phyloP scores from a whole-genome alignment of 331 rosid species.

The Acacia concinna region DNA sequence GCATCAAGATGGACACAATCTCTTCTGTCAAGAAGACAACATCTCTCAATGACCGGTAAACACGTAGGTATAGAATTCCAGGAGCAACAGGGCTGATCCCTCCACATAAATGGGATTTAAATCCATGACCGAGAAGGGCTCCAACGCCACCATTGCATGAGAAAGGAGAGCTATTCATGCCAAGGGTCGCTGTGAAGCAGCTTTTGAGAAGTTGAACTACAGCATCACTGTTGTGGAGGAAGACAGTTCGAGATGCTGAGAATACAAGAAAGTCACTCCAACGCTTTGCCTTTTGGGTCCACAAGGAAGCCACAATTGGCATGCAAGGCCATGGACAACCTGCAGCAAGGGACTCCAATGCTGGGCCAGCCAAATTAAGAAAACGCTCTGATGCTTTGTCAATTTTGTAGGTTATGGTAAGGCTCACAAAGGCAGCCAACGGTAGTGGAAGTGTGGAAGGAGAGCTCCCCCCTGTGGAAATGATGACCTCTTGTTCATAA shows the following conservation, averaged over 20 bases:
- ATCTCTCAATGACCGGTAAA: conserved; percentile 49
- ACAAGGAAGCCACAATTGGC: conserved; percentile 76
- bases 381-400: conserved; percentile 53
- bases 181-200: conserved; percentile 74
- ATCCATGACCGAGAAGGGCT: conserved; percentile 71
- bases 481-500: conserved; percentile 25
- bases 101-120: conserved; percentile 44
- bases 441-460: conserved; percentile 74
- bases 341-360: conserved; percentile 63
- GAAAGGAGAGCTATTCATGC: conserved; percentile 47
- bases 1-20: conserved; percentile 63
- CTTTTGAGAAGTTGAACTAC: conserved; percentile 63
- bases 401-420: conserved; percentile 66
- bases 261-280: conserved; percentile 66
- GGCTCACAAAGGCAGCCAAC: conserved; percentile 71
- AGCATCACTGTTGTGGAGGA: conserved; percentile 58
- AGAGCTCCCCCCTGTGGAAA: conserved; percentile 55
- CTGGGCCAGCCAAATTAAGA: conserved; percentile 60
- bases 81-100: conserved; percentile 69
- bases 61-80: conserved; percentile 62
- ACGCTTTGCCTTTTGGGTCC: conserved; percentile 77
- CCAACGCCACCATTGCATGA: conserved; percentile 64
- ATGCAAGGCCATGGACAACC: conserved; percentile 78
- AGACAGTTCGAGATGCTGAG: conserved; percentile 64
- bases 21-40: conserved; percentile 54